A percentile compares a stretch with the other conserved stretches of the same genome.
Conservation (phyloP, 768 basidiomycete species). For the Tylopilus felleus region DNA sequence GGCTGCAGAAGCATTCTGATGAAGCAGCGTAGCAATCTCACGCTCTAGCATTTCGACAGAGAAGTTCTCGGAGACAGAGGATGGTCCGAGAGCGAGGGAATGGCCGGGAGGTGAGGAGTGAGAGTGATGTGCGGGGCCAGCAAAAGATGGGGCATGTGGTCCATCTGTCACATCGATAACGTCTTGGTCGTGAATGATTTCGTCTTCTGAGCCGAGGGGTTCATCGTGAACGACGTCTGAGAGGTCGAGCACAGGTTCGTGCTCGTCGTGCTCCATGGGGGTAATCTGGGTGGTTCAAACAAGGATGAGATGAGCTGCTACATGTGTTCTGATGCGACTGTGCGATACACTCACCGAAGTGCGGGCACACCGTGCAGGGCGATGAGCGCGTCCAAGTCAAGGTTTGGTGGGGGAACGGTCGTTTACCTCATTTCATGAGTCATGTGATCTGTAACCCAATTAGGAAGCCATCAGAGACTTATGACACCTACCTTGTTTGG, state of each 20-base stretch:
- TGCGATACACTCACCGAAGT: conserved; percentile 14
- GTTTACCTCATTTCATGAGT: conserved; percentile 28
- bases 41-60: conserved; percentile 74
- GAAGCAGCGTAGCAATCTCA: conserved; percentile 70
- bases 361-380: conserved; percentile 18
- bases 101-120: conserved; percentile 24
- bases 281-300: conserved; percentile 5
- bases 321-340: too few relatives aligned
- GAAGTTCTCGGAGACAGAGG: conserved; percentile 45
- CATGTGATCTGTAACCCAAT: conserved; percentile 19
- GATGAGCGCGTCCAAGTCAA: conserved; percentile 23
- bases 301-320: neutral
- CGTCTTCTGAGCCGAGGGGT: conserved; percentile 57
- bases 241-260: conserved; percentile 63
- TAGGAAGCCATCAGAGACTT: conserved; percentile 2
- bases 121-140: conserved; percentile 13
- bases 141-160: conserved; percentile 30
- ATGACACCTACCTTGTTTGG: too few relatives aligned
- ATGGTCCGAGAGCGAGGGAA: conserved; percentile 38
- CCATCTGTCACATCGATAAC: conserved; percentile 31
- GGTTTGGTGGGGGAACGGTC: conserved; percentile 9
- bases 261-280: conserved; percentile 52
- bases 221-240: conserved; percentile 86
- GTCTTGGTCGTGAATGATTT: conserved; percentile 30
- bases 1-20: conserved; percentile 70